phyloP scores from a whole-genome alignment of 1,284 basidiomycete species.

The Rugosomyces carneus region DNA sequence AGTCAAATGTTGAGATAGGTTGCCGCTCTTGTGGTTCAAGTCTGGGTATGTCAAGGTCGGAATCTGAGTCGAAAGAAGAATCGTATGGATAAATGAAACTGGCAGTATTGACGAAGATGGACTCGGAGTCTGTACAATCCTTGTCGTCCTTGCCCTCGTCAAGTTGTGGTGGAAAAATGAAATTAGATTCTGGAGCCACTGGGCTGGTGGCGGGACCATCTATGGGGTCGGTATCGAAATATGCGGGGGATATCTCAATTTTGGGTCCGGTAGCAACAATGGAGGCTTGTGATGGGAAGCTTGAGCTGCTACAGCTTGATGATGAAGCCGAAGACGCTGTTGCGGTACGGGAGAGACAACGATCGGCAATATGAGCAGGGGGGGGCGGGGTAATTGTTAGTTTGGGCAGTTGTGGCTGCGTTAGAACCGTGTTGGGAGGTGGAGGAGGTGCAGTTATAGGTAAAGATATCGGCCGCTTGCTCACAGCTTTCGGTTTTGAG shows the following conservation, averaged over 20 bases:
- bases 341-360: slow-evolving; percentile 19
- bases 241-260: slow-evolving; percentile 58
- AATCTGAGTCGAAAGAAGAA: slow-evolving; percentile 28
- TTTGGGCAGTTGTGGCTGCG: slow-evolving; percentile 16
- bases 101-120: slow-evolving; percentile 38
- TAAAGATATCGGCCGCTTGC: slow-evolving; percentile 19
- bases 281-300: slow-evolving; percentile 19
- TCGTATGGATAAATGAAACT: slow-evolving; percentile 52
- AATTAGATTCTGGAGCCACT: slow-evolving; percentile 20
- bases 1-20: slow-evolving; percentile 47
- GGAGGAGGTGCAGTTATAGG: slow-evolving; percentile 18
- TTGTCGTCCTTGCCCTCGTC: slow-evolving; percentile 8
- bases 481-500: slow-evolving; percentile 40
- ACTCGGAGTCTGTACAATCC: slow-evolving; percentile 15
- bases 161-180: slow-evolving; percentile 22
- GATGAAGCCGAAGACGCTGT: slow-evolving; percentile 22
- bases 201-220: slow-evolving; percentile 49
- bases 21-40: slow-evolving; percentile 33
- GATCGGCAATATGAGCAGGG: slow-evolving; percentile 21
- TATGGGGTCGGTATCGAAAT: slow-evolving; percentile 52
- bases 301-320: slow-evolving; percentile 14
- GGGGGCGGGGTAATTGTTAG: slow-evolving; percentile 23
- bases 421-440: slow-evolving; percentile 13
- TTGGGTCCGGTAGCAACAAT: slow-evolving; percentile 20
- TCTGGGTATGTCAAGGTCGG: slow-evolving; percentile 24